Percentiles rank a stretch among this genome's conserved stretches.
Conservation (phyloP, 2,329 filamentous ascomycete genomes). For the Xylaria sp. region DNA sequence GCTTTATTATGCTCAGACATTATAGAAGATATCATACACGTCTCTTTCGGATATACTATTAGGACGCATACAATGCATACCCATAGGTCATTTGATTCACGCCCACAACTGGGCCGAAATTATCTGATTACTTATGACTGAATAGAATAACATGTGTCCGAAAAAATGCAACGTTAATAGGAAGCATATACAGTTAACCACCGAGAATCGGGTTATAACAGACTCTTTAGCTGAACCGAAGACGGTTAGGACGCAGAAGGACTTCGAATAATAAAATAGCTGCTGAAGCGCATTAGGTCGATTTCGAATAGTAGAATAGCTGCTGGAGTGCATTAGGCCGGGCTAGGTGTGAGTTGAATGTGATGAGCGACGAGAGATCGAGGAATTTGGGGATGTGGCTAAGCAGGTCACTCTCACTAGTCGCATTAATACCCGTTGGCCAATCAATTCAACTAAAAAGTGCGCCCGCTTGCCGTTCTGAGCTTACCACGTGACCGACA, state of each 20-base stretch:
- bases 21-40: background rate
- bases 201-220: constrained; percentile 70
- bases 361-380: constrained; percentile 12
- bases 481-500: constrained; percentile 25
- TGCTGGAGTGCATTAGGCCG: constrained; percentile 58
- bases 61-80: background rate
- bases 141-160: constrained; percentile 73
- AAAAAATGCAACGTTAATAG: constrained; percentile 70
- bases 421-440: background rate
- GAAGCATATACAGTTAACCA: constrained; percentile 49
- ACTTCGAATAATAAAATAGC: constrained; percentile 79
- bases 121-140: constrained; percentile 58
- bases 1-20: background rate
- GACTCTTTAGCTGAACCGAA: constrained; percentile 76
- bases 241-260: constrained; percentile 75
- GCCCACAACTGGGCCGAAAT: constrained; percentile 56
- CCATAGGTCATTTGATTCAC: constrained; percentile 27
- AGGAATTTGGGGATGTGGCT: background rate
- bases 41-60: background rate
- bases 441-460: constrained; percentile 13
- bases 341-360: constrained; percentile 51
- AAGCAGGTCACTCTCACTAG: background rate
- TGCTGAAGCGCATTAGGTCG: constrained; percentile 68
- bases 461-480: background rate
- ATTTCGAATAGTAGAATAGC: too few relatives aligned